Evolutionary conservation across 2,329 filamentous ascomycete genomes (phyloP), one percentile per base, ranked within the genome.

Genomic region (Fusarium decemcellulare): DNA sequence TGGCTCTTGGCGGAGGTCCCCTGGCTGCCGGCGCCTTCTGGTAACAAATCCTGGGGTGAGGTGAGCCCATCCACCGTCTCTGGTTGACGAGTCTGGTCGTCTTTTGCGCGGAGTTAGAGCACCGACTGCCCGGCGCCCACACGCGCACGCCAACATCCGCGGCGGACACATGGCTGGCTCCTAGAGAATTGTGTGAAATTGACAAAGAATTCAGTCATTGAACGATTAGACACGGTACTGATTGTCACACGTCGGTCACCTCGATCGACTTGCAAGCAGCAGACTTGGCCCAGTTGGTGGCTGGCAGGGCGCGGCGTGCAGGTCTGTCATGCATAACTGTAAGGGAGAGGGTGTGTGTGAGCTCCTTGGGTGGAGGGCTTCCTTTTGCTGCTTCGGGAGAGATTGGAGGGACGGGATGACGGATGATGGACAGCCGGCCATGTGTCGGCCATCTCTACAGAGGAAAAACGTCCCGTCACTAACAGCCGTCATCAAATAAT

Each of bases 271-370:
- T 34, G 32, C 32, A 9, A 34, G 32, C 43, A 18, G 30, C 18
- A 37, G 39, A 42, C 40, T 59, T 46, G 52, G 30, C 37, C 40
- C 37, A 30, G 16, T 37, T 30, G 50, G 59, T 63, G 55, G 63
- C 34, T 65, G 44, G 66, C 51, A 53, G 43, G 23, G 23, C 54
- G 61, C 59, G 55, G 63, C 50, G 59, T 46, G 66, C 66, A 59
- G 59, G 63, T 73, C 68, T 73, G 68, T 70, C 67, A 62, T 72
- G 66, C 63, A 73, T 72, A 56, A 23, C 34, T 63, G 46, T 47
- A 18, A 27, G 27, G 44, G 36, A 54, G 48, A 18, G 51, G 23
- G 55, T 11, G 36, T 47, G 39, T 36, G 52, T 59, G 46, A 29
- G 36, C 39, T 23, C 23, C 23, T 23, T 23, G 37, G 18, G 18